Conservation (phyloP, 1,284 basidiomycete genomes). For the Cutaneotrichosporon dermatis region DNA sequence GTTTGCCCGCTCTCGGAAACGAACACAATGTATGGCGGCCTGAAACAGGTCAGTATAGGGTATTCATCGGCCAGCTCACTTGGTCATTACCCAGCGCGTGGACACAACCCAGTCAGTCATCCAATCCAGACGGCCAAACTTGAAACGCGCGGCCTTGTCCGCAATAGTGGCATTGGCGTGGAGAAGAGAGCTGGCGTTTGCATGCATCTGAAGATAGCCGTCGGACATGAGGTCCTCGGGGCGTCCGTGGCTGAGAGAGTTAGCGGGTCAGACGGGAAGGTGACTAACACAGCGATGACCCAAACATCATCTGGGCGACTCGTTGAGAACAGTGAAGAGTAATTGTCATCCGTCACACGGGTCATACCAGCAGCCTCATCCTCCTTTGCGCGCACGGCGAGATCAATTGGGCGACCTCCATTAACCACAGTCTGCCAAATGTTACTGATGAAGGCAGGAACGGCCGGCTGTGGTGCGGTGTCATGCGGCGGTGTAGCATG, state of each 20-base stretch:
- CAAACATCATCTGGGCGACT: conserved; percentile 25
- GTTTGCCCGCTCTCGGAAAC: conserved; percentile 28
- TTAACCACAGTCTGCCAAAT: neutral
- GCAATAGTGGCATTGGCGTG: conserved; percentile 1
- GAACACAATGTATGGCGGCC: conserved; percentile 38
- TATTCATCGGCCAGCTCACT: neutral
- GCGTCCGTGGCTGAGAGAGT: conserved; percentile 22
- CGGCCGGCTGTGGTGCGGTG: neutral
- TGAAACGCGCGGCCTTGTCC: conserved; percentile 15
- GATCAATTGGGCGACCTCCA: conserved; percentile 3
- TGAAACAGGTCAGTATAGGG: neutral
- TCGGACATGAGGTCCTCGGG: conserved; percentile 19
- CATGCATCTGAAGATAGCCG: conserved; percentile 23
- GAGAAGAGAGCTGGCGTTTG: conserved; percentile 25
- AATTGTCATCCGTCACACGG: conserved; percentile 40
- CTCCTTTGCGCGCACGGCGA: conserved; percentile 45
- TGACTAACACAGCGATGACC: conserved; percentile 33
- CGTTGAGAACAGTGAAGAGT: conserved; percentile 21
- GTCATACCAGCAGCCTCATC: conserved; percentile 61
- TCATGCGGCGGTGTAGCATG: no score
- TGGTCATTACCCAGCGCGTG: conserved; percentile 38
- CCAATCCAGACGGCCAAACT: conserved; percentile 40
- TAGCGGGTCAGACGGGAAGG: neutral
- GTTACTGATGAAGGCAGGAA: neutral
- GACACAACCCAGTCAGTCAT: conserved; percentile 31